A percentile compares a stretch with the other conserved stretches of the same genome.
phyloP scores from a whole-genome alignment of 441 rosid species.

The Francoa sonchifolia region DNA sequence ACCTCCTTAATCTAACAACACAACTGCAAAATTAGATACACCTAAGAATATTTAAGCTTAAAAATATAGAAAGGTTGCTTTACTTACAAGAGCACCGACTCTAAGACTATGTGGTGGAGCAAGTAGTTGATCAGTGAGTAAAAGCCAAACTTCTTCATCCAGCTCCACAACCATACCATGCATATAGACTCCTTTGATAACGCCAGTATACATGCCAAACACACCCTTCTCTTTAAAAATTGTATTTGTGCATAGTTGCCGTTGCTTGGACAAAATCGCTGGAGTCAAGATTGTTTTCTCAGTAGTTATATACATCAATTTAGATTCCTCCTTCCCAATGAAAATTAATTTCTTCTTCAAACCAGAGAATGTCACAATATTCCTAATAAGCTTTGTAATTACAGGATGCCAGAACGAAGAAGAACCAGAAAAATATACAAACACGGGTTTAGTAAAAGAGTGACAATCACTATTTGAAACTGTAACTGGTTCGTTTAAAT shows the following conservation, averaged over 20 bases:
- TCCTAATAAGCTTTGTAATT: constrained; percentile 50
- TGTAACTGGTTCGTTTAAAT: constrained; percentile 11
- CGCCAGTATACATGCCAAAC: constrained; percentile 49
- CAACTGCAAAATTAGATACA: not conserved
- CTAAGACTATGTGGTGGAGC: constrained; percentile 57
- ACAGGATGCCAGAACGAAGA: constrained; percentile 67
- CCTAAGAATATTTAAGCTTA: constrained; percentile 1
- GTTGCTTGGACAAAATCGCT: constrained; percentile 22
- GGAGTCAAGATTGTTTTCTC: constrained; percentile 42
- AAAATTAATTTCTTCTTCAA: constrained; percentile 62
- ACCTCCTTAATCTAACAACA: not conserved
- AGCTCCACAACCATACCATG: constrained; percentile 74
- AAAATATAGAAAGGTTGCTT: constrained; percentile 3
- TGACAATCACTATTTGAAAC: constrained; percentile 16
- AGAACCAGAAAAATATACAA: constrained; percentile 52
- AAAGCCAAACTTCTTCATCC: constrained; percentile 78
- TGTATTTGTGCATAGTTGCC: constrained; percentile 14
- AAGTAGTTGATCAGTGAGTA: constrained; percentile 49
- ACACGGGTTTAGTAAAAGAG: constrained; percentile 26
- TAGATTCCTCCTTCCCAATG: constrained; percentile 36
- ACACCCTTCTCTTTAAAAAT: constrained; percentile 32
- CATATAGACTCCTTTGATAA: constrained; percentile 55
- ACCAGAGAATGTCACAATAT: constrained; percentile 31
- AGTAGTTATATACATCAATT: constrained; percentile 42
- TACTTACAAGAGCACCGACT: constrained; percentile 67